Percentiles rank a stretch among this genome's conserved stretches.
phyloP scores from a whole-genome alignment of 192 early-diverging fungal genomes.

The Linnemannia exigua region DNA sequence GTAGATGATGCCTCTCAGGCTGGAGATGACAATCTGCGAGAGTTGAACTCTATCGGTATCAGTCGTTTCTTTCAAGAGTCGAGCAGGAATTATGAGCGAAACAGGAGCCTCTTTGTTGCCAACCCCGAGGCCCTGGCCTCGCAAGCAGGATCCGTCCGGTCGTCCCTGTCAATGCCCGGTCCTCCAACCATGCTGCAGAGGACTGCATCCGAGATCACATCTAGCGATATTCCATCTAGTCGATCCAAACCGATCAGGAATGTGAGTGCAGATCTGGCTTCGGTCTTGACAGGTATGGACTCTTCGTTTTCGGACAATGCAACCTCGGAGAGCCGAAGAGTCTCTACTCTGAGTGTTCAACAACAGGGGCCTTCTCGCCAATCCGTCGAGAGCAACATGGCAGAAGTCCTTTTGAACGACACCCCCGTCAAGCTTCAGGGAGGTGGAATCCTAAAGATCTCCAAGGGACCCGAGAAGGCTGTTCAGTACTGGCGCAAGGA shows the following conservation, averaged over 20 bases:
- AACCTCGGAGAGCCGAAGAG: constrained; percentile 16
- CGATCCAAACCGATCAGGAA: neutral
- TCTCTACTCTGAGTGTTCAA: constrained; percentile 14
- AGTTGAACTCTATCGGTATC: constrained; percentile 49
- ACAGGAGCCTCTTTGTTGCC: constrained; percentile 42
- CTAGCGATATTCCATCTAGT: constrained; percentile 12
- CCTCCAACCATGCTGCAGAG: constrained; percentile 9
- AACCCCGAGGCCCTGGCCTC: constrained; percentile 41
- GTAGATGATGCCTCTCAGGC: constrained; percentile 21
- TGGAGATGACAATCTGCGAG: constrained; percentile 40
- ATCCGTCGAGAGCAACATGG: constrained; percentile 39
- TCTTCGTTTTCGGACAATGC: constrained; percentile 16
- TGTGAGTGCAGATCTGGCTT: constrained; percentile 25
- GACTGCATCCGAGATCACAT: constrained; percentile 18
- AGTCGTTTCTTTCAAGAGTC: constrained; percentile 55
- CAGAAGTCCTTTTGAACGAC: constrained; percentile 32
- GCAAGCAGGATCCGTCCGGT: constrained; percentile 24
- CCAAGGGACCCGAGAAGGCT: constrained; percentile 54
- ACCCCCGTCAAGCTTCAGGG: constrained; percentile 36
- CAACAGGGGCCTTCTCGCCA: constrained; percentile 12
- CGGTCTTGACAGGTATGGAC: constrained; percentile 23
- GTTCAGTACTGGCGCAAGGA: constrained; percentile 54
- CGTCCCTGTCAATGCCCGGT: constrained; percentile 25
- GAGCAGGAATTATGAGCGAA: constrained; percentile 31
- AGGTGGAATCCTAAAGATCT: constrained; percentile 43